Percentiles rank a stretch among this genome's conserved stretches.
phyloP scores from a whole-genome alignment of 345 rosid genomes.

The Aethionema arabicum region DNA sequence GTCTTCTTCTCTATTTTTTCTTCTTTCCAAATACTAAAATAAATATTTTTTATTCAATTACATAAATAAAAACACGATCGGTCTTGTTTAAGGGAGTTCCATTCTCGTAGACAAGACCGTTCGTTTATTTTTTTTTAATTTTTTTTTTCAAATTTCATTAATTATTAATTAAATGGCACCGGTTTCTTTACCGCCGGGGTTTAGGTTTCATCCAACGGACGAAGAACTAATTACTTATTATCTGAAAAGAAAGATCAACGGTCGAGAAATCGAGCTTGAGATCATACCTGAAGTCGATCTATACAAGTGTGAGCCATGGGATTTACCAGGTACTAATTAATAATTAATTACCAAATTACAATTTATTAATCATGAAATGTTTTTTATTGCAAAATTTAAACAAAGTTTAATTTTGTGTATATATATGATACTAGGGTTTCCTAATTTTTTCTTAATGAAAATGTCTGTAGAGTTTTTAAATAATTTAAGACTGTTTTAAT shows the following conservation, averaged over 20 bases:
- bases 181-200: conserved; percentile 75
- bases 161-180: conserved; percentile 46
- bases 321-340: conserved; percentile 58
- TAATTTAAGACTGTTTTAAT: background rate
- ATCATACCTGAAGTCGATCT: conserved; percentile 78
- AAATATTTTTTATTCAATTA: background rate
- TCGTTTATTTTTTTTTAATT: conserved; percentile 4
- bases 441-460: too few species aligned
- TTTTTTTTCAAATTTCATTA: background rate
- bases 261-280: conserved; percentile 63
- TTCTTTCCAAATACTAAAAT: background rate
- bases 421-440: background rate
- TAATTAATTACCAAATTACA: background rate
- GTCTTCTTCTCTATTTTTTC: conserved; percentile 12
- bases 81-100: conserved; percentile 19
- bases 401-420: too few species aligned
- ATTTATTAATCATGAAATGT: background rate
- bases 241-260: conserved; percentile 67
- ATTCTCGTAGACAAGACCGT: conserved; percentile 28
- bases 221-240: conserved; percentile 75
- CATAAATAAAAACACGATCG: conserved; percentile 7
- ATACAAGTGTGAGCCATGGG: conserved; percentile 90
- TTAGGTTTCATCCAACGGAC: conserved; percentile 80
- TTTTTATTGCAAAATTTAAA: too few species aligned
- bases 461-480: background rate